Percentiles rank a stretch among this genome's conserved stretches.
phyloP scores from a whole-genome alignment of 2,329 filamentous ascomycete species.

The Penicillium freii region DNA sequence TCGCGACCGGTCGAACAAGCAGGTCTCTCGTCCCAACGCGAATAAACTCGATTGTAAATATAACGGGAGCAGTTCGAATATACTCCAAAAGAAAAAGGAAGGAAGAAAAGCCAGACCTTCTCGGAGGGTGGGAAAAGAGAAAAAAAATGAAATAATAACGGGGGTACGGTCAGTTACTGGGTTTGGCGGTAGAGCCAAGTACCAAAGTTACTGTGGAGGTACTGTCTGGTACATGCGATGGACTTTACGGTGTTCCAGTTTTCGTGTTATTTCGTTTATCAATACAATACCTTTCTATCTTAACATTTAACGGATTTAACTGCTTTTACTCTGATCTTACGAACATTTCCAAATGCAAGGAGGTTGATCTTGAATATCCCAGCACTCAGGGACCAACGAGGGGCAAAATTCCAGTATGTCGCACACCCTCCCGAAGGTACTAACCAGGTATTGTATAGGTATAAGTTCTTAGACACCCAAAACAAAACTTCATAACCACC shows the following conservation, averaged over 20 bases:
- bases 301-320: too few species aligned
- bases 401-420: slow-evolving; percentile 10
- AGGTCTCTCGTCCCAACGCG: slow-evolving; percentile 20
- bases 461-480: background rate
- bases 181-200: slow-evolving; percentile 25
- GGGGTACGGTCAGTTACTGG: slow-evolving; percentile 9
- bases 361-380: background rate
- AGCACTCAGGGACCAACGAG: slow-evolving; percentile 1
- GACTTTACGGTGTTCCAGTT: background rate
- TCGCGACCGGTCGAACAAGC: slow-evolving; percentile 41
- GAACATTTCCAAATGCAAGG: slow-evolving; percentile 9
- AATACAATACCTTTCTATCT: too few species aligned
- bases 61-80: background rate
- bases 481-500: background rate
- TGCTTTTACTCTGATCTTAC: too few species aligned
- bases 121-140: slow-evolving; percentile 8
- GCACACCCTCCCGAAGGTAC: background rate
- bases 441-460: background rate
- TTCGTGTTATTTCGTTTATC: background rate
- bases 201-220: slow-evolving; percentile 23
- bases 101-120: slow-evolving; percentile 5
- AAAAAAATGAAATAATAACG: slow-evolving; percentile 15
- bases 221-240: slow-evolving; percentile 14
- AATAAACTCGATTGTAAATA: slow-evolving; percentile 5
- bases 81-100: background rate